Evolutionary conservation across 495 filamentous ascomycete species (phyloP).

Genomic region (Pseudoneurospora amorphoporcata): DNA sequence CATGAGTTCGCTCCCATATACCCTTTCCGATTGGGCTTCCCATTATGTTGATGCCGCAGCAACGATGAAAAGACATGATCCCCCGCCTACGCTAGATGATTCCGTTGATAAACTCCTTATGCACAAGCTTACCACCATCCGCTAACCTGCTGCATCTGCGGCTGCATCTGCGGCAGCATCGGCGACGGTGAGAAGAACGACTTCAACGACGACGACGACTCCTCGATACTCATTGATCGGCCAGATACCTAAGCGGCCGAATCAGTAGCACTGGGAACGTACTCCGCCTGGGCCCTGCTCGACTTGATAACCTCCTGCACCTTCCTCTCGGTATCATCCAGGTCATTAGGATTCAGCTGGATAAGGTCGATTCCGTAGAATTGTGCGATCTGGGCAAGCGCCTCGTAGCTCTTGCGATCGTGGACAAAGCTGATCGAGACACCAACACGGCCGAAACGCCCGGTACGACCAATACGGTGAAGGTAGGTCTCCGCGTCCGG

Average conservation of each 20-base stretch:
- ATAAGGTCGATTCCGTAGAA: slow-evolving; percentile 52
- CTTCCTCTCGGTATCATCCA: slow-evolving; percentile 74
- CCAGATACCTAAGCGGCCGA: background rate
- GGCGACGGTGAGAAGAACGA: background rate
- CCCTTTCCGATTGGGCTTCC: background rate
- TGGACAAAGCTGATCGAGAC: slow-evolving; percentile 88
- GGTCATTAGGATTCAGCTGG: slow-evolving; percentile 51
- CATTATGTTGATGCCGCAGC: background rate
- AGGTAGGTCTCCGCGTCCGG: slow-evolving; percentile 92
- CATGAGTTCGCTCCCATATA: background rate
- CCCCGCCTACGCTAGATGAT: background rate
- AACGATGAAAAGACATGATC: background rate
- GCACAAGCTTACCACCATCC: background rate
- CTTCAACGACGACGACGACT: background rate
- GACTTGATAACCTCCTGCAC: slow-evolving; percentile 80
- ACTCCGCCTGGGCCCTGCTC: slow-evolving; percentile 55
- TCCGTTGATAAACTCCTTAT: background rate
- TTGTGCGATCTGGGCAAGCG: slow-evolving; percentile 63
- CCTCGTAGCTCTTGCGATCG: slow-evolving; percentile 62
- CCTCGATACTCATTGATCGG: background rate
- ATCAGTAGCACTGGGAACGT: slow-evolving; percentile 28
- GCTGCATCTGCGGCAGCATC: background rate
- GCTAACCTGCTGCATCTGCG: background rate
- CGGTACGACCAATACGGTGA: slow-evolving; percentile 94
- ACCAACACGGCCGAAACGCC: slow-evolving; percentile 94